Evolutionary conservation across 2,329 filamentous ascomycete species (phyloP).

Genomic region (Juglanconis sp.): DNA sequence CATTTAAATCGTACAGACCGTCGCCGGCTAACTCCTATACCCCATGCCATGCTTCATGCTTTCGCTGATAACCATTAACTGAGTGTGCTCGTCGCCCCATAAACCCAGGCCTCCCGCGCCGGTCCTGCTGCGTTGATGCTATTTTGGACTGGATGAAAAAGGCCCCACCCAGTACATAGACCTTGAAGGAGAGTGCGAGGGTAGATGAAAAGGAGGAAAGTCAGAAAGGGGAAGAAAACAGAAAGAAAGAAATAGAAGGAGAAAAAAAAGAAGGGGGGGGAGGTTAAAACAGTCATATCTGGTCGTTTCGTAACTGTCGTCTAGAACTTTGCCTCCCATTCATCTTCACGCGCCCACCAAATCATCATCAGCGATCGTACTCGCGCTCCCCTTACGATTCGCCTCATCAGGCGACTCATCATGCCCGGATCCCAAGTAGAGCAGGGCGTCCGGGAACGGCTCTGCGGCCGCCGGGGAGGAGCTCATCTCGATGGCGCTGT

Average conservation of each 20-base stretch:
- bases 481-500: conserved; percentile 16
- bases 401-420: conserved; percentile 1
- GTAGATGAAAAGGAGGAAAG: not conserved
- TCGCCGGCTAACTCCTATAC: not conserved
- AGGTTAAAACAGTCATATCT: conserved; percentile 4
- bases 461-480: not conserved
- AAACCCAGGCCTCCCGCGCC: not conserved
- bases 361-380: conserved; percentile 12
- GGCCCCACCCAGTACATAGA: not conserved
- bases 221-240: not conserved
- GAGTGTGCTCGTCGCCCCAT: too few species aligned
- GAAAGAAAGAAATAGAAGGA: conserved; percentile 2
- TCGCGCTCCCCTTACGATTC: not conserved
- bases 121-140: not conserved
- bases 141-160: not conserved
- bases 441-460: conserved; percentile 4
- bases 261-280: not conserved
- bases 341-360: conserved; percentile 2
- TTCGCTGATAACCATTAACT: not conserved
- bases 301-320: conserved; percentile 8
- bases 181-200: not conserved
- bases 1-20: not conserved
- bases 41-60: not conserved
- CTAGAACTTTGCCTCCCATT: not conserved
- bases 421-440: conserved; percentile 15